These are phyloP conservation scores for Ganoderma multipileum DNA, from an alignment of 1,284 basidiomycete genomes.

Conservation along the genomic window DNA sequence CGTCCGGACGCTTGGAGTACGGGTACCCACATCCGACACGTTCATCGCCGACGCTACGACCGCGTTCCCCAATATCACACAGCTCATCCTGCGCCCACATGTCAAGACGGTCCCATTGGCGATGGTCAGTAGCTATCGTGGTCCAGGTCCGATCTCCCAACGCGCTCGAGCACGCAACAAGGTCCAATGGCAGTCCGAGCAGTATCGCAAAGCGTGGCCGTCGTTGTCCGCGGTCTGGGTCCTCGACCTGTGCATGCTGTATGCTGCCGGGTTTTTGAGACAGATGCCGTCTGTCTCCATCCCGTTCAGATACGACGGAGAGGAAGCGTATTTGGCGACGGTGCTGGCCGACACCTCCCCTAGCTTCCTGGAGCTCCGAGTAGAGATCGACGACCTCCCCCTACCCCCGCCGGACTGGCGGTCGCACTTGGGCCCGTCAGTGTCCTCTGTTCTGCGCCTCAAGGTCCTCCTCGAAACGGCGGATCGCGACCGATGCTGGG, in stretches of 20 bases:
- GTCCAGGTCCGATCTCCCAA: too few species aligned
- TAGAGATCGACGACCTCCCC: too few species aligned
- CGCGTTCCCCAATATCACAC: neutral
- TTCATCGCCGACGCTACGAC: neutral
- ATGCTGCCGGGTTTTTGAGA: neutral
- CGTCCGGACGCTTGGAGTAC: too few species aligned
- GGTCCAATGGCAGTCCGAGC: neutral
- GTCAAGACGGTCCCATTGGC: too few species aligned
- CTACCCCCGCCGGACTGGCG: too few species aligned
- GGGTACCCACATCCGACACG: too few species aligned
- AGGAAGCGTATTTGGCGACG: neutral
- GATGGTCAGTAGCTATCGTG: too few species aligned
- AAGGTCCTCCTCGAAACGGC: too few species aligned
- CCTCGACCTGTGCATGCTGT: neutral
- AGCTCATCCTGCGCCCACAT: neutral
- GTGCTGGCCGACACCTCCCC: neutral
- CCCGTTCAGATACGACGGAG: neutral
- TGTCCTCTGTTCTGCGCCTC: too few species aligned
- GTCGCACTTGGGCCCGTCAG: too few species aligned
- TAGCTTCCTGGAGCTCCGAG: neutral
- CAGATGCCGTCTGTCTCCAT: neutral
- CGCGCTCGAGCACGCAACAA: neutral
- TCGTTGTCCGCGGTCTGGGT: neutral
- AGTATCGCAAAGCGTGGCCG: neutral
- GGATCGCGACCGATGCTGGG: too few species aligned